phyloP scores from a whole-genome alignment of 495 filamentous ascomycete genomes.

The Annulohypoxylon maeteangense region DNA sequence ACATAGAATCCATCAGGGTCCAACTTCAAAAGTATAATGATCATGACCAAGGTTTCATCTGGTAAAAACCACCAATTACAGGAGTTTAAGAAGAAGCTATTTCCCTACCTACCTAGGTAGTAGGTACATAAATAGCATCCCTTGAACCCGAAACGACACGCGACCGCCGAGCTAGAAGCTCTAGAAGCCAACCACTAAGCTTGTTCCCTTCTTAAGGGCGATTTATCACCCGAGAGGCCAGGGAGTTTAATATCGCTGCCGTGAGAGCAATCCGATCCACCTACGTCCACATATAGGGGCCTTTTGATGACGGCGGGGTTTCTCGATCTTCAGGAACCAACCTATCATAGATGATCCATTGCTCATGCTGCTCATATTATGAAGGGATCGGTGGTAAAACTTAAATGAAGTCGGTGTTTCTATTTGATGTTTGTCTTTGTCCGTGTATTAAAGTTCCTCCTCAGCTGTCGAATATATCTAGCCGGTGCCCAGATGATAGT shows the following conservation, averaged over 20 bases:
- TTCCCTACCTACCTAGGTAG: constrained; percentile 2
- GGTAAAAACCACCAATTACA: not conserved
- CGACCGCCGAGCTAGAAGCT: constrained; percentile 9
- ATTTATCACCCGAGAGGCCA: constrained; percentile 45
- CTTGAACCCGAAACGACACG: constrained; percentile 12
- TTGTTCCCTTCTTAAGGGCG: constrained; percentile 33
- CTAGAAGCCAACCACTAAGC: constrained; percentile 15
- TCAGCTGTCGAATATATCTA: constrained; percentile 22
- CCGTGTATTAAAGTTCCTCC: not conserved
- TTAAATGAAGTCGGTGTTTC: constrained; percentile 26
- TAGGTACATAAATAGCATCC: constrained; percentile 13
- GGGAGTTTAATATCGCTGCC: constrained; percentile 35
- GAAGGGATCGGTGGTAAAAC: constrained; percentile 14
- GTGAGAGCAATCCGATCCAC: constrained; percentile 45
- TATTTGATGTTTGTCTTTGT: not conserved
- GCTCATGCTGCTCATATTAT: constrained; percentile 38
- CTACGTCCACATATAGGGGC: constrained; percentile 39
- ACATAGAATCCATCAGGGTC: not conserved
- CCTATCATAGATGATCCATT: constrained; percentile 33
- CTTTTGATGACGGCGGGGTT: constrained; percentile 45
- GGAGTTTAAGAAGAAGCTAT: not conserved
- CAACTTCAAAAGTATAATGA: not conserved
- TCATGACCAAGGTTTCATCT: not conserved
- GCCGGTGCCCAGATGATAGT: constrained; percentile 1
- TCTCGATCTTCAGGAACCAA: constrained; percentile 20